Conservation (phyloP, 768 basidiomycete genomes). For the Cyclocybe cylindracea region DNA sequence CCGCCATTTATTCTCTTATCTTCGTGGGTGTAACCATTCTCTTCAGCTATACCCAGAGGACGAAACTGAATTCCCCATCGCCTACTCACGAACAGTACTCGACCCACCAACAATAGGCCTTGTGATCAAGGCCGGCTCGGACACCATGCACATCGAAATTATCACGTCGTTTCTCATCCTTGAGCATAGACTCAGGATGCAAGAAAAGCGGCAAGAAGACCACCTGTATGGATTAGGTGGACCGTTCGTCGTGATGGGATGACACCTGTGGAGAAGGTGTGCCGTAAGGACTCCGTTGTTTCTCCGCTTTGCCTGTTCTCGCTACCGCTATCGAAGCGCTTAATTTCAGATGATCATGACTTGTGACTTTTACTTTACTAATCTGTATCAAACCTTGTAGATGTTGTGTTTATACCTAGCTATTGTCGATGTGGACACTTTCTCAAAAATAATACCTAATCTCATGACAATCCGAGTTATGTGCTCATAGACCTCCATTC, state of each 20-base stretch:
- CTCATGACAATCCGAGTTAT: no score
- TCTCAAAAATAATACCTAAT: no score
- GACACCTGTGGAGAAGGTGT: not conserved
- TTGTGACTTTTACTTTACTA: no score
- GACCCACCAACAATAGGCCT: slow-evolving; percentile 13
- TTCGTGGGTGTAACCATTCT: not conserved
- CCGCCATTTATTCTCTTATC: not conserved
- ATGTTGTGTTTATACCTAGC: no score
- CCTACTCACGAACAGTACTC: slow-evolving; percentile 10
- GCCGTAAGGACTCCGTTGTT: no score
- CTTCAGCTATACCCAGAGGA: slow-evolving; percentile 11
- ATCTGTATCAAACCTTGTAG: no score
- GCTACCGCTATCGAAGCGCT: not conserved
- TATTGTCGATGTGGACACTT: no score
- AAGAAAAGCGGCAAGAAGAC: slow-evolving; percentile 12
- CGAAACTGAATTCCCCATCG: slow-evolving; percentile 9
- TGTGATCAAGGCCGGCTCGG: slow-evolving; percentile 6
- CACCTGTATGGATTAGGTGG: slow-evolving; percentile 7
- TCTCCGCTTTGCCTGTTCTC: not conserved
- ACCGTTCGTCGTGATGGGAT: not conserved
- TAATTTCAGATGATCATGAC: no score
- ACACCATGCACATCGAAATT: slow-evolving; percentile 12
- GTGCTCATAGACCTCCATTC: no score
- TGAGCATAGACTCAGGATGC: slow-evolving; percentile 16
- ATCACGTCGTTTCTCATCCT: slow-evolving; percentile 18